Conservation (phyloP, 768 basidiomycete species). For the Boletus tomentosulus region DNA sequence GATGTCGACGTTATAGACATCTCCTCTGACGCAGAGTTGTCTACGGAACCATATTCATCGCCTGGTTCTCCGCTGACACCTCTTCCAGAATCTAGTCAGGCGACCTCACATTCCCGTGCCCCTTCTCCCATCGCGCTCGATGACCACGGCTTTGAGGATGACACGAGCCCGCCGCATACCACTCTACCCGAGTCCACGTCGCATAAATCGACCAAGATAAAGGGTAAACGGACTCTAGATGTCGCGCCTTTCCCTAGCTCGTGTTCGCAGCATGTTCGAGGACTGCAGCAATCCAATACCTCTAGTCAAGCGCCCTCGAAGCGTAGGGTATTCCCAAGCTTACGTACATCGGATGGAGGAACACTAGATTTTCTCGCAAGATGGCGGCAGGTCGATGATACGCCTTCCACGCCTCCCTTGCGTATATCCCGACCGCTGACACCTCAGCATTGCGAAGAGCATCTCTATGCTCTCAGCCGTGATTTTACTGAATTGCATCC, state of each 20-base stretch:
- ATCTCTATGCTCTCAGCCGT: slow-evolving; percentile 8
- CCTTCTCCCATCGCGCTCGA: not conserved
- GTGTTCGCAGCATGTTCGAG: slow-evolving; percentile 58
- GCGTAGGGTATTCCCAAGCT: slow-evolving; percentile 2
- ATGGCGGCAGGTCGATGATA: not conserved
- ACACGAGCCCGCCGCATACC: slow-evolving; percentile 9
- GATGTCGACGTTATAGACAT: slow-evolving; percentile 17
- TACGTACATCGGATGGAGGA: slow-evolving; percentile 3
- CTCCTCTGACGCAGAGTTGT: slow-evolving; percentile 14
- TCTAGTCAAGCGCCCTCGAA: slow-evolving; percentile 8
- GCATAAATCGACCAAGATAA: slow-evolving; percentile 4
- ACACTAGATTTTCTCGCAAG: slow-evolving; percentile 19
- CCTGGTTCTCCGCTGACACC: slow-evolving; percentile 8
- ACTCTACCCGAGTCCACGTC: not conserved
- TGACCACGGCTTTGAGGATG: not conserved
- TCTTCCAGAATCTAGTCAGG: slow-evolving; percentile 6
- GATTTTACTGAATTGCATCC: slow-evolving; percentile 40
- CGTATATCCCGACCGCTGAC: slow-evolving; percentile 8
- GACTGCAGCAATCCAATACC: slow-evolving; percentile 43
- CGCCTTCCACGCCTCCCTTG: not conserved
- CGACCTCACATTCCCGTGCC: slow-evolving; percentile 6
- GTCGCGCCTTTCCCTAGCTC: slow-evolving; percentile 46
- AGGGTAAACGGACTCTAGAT: slow-evolving; percentile 2
- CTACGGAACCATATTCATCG: slow-evolving; percentile 10
- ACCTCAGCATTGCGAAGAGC: slow-evolving; percentile 13